Evolutionary conservation across 352 stramenopile genomes (phyloP), one percentile per base, ranked within the genome.

Genomic region (Phytophthora macrochlamydospora): DNA sequence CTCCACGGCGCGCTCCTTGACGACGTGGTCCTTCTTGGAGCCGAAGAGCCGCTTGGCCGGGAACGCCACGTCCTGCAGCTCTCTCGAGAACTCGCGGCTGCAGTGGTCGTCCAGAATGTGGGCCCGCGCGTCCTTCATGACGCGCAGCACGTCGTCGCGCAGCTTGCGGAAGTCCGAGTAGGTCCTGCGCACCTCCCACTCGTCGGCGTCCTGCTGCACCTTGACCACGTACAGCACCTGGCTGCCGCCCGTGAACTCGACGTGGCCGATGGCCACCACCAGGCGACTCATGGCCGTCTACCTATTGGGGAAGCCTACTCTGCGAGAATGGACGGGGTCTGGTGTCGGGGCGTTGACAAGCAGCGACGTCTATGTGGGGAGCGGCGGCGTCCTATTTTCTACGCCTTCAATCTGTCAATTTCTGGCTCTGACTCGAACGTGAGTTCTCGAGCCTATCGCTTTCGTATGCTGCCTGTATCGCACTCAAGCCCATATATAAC

Each of bases 221-320:
- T 86, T 87, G 33, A 93, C 61, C 24, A 93, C 82, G 68, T 93
- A 93, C 29, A 93, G 69, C 31, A 87, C 87, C 59, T 91, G 73
- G 56, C 78, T 79, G 42, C 71, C 73, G 59, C 78, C 75, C 33
- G 82, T 91, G 74, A 93, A 90, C 78, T 93, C 85, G 62, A 91
- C 83, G 65, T 91, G 85, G 53, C 76, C 79, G 65, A 93, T 90
- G 56, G 82, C 69, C 37, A 93, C 85, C 54, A 90, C 79, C 46
- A 93, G 77, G 42, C 80, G 80, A 71, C 85, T 91, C 85, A 93
- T 93, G 35, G 14, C 7, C 6, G 32, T n/a, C 18, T 24, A 24
- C 18, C 18, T 24, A 24, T 24, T 24, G 18, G 18, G 18, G 18
- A 24, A 24, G 18, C 18, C 18, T 24, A 24, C 18, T 24, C 18